Evolutionary conservation across 345 rosid species (phyloP).

Genomic region (Populus davidiana): DNA sequence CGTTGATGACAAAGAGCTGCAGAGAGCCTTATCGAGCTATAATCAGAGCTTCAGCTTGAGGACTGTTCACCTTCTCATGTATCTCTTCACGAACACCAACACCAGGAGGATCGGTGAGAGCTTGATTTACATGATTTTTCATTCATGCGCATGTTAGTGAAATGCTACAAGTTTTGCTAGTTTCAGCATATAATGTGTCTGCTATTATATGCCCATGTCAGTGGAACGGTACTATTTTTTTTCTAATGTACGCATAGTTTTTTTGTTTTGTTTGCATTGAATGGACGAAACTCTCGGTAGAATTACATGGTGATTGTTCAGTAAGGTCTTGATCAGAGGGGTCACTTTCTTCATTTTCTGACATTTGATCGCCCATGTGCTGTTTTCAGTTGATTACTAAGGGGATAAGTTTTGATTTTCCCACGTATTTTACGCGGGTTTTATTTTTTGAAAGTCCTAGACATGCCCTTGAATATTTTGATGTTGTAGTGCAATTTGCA

Average conservation of each 20-base stretch:
- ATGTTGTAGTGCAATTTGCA: not conserved
- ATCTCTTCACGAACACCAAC: conserved; percentile 72
- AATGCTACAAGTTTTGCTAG: not conserved
- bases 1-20: conserved; percentile 86
- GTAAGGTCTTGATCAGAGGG: not conserved
- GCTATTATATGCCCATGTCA: not conserved
- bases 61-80: conserved; percentile 86
- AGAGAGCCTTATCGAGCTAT: conserved; percentile 75
- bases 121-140: not conserved
- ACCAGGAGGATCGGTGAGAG: conserved; percentile 68
- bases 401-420: no score
- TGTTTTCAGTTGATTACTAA: not conserved
- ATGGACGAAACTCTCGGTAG: not conserved
- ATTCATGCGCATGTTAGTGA: not conserved
- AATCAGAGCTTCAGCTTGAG: conserved; percentile 84
- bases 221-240: not conserved
- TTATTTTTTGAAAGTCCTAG: not conserved
- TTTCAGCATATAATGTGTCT: not conserved
- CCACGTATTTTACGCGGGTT: not conserved
- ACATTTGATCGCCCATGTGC: not conserved
- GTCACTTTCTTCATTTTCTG: not conserved
- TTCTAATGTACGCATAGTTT: not conserved
- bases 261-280: not conserved
- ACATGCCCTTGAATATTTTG: not conserved
- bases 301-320: not conserved